These are phyloP conservation scores for Trichophyton schoenleinii DNA, from an alignment of 2,329 filamentous ascomycete genomes.

Conservation along the genomic window DNA sequence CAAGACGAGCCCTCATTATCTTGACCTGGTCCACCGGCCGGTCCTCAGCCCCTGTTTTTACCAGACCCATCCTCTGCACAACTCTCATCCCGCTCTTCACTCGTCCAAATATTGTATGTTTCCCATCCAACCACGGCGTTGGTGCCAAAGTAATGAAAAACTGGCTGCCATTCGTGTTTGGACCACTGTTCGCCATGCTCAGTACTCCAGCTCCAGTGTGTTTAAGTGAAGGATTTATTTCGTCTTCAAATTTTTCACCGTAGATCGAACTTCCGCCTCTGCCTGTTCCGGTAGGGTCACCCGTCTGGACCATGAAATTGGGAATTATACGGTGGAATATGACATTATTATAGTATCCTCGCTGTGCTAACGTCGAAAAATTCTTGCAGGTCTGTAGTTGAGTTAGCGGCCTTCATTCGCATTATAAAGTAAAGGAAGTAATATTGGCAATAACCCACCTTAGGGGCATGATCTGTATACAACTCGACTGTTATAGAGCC, in stretches of 20 bases:
- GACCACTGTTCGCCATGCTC: constrained; percentile 91
- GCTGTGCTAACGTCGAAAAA: constrained; percentile 64
- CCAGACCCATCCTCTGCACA: constrained; percentile 77
- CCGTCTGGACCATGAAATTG: constrained; percentile 92
- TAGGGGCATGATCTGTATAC: constrained; percentile 63
- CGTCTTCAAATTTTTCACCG: constrained; percentile 87
- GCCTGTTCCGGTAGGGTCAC: constrained; percentile 87
- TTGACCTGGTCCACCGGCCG: constrained; percentile 68
- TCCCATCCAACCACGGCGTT: constrained; percentile 91
- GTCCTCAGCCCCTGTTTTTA: constrained; percentile 72
- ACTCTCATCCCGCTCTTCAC: constrained; percentile 72
- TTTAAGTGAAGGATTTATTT: constrained; percentile 65
- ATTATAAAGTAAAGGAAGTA: not conserved
- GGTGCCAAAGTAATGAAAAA: constrained; percentile 94
- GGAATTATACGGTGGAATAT: constrained; percentile 92
- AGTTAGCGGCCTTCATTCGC: not conserved
- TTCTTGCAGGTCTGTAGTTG: constrained; percentile 59
- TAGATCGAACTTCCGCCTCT: constrained; percentile 81
- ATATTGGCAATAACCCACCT: not conserved
- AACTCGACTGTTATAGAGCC: constrained; percentile 78
- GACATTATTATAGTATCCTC: constrained; percentile 78
- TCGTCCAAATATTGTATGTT: constrained; percentile 91
- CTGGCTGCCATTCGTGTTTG: constrained; percentile 86
- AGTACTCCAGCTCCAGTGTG: constrained; percentile 90
- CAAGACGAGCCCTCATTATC: constrained; percentile 59